Conservation (phyloP, 2,329 filamentous ascomycete species). For the Phyllosticta citrichinensis region DNA sequence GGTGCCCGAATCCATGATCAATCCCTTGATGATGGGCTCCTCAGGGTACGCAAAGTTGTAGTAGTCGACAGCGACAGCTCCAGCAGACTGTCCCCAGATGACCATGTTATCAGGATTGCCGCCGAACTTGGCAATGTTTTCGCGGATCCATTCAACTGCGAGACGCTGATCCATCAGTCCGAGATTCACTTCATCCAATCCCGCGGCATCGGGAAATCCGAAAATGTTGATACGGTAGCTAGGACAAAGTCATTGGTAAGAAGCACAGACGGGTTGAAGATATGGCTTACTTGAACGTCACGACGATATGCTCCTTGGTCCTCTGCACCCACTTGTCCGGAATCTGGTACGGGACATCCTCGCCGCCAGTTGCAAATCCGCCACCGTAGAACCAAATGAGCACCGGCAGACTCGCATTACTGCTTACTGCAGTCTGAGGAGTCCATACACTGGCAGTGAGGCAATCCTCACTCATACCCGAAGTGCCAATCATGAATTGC, state of each 20-base stretch:
- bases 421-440: constrained; percentile 14
- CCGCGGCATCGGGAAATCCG: constrained; percentile 19
- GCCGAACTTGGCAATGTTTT: constrained; percentile 35
- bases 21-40: constrained; percentile 39
- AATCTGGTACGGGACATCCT: constrained; percentile 2
- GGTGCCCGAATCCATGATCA: constrained; percentile 41
- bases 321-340: constrained; percentile 9
- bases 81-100: constrained; percentile 17
- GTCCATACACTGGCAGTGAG: constrained; percentile 26
- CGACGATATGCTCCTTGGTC: constrained; percentile 23
- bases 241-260: constrained; percentile 15
- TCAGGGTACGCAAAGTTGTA: constrained; percentile 38
- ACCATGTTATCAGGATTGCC: constrained; percentile 37
- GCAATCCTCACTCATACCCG: constrained; percentile 19
- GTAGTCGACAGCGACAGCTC: constrained; percentile 28
- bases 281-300: constrained; percentile 16
- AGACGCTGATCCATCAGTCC: constrained; percentile 30
- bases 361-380: constrained; percentile 10
- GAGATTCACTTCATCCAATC: constrained; percentile 23
- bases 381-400: constrained; percentile 12
- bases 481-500: constrained; percentile 1
- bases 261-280: not conserved
- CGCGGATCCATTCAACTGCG: constrained; percentile 31
- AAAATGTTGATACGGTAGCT: constrained; percentile 28
- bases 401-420: constrained; percentile 19